Evolutionary conservation across 768 basidiomycete genomes (phyloP).

Genomic region (Amanita muscaria): DNA sequence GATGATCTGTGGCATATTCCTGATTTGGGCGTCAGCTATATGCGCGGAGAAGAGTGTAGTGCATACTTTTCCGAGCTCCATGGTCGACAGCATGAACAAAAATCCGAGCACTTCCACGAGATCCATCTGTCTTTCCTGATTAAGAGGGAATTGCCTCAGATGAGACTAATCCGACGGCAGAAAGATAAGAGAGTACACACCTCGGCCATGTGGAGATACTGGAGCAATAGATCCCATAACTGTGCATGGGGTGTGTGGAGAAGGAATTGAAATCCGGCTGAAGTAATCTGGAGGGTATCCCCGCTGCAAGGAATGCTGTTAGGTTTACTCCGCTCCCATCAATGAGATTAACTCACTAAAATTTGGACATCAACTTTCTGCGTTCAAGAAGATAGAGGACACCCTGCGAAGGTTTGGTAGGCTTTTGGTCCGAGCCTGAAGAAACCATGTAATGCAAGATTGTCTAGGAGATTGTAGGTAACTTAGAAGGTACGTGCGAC

Average conservation of each 20-base stretch:
- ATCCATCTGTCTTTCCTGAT: constrained; percentile 81
- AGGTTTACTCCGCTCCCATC: constrained; percentile 10
- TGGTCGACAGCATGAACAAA: constrained; percentile 94
- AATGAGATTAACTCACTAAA: constrained; percentile 37
- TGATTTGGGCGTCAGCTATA: constrained; percentile 22
- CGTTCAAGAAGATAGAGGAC: constrained; percentile 77
- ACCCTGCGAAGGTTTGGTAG: constrained; percentile 69
- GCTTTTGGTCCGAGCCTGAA: constrained; percentile 70
- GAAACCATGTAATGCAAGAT: constrained; percentile 99
- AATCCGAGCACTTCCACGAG: constrained; percentile 90
- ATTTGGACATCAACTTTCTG: constrained; percentile 77
- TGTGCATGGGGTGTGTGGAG: constrained; percentile 92
- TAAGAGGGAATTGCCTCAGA: constrained; percentile 11
- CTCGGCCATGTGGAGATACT: constrained; percentile 83
- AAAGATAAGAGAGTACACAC: constrained; percentile 29
- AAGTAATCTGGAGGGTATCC: constrained; percentile 72
- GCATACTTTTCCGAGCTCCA: constrained; percentile 84
- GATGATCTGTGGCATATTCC: constrained; percentile 84
- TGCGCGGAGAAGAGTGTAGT: constrained; percentile 6
- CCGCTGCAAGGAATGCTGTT: constrained; percentile 30
- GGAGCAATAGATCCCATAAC: constrained; percentile 88
- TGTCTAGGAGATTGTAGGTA: constrained; percentile 45
- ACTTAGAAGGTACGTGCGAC: not conserved
- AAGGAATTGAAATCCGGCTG: constrained; percentile 92
- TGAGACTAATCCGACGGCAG: constrained; percentile 10